Evolutionary conservation across 352 stramenopile genomes (phyloP).

Genomic region (Pythium phragmitis): DNA sequence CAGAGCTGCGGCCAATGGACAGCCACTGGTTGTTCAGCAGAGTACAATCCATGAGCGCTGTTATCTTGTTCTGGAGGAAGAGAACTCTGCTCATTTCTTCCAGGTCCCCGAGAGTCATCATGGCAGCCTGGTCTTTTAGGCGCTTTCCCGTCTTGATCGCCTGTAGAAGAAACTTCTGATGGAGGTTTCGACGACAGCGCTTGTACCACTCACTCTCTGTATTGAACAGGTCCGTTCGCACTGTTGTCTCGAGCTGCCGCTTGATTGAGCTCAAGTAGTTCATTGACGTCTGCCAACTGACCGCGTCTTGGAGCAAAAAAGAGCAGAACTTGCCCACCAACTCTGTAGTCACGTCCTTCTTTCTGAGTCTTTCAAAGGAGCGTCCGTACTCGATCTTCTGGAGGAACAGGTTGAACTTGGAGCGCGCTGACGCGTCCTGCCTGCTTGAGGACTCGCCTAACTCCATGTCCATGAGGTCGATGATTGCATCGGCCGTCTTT

Average conservation of each 20-base stretch:
- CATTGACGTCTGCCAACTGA: neutral
- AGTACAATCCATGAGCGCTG: constrained; percentile 1
- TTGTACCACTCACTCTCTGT: neutral
- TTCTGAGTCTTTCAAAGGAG: neutral
- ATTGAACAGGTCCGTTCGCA: neutral
- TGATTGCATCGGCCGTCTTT: neutral
- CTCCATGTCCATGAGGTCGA: neutral
- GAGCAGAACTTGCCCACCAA: neutral
- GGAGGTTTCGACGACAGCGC: neutral
- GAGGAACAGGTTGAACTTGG: neutral
- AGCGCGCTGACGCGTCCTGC: neutral
- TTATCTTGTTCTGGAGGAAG: constrained; percentile 1
- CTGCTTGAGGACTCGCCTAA: neutral
- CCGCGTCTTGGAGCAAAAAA: neutral
- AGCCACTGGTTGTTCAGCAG: constrained; percentile 7
- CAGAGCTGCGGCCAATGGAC: neutral
- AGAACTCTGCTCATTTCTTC: constrained; percentile 4
- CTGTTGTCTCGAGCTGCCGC: neutral
- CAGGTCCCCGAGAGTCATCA: constrained; percentile 1
- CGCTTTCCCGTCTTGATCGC: neutral
- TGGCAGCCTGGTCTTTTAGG: neutral
- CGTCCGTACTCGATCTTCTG: neutral
- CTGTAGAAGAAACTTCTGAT: neutral
- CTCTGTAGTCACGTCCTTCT: neutral
- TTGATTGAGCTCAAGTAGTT: neutral